Percentiles rank a stretch among this genome's conserved stretches.
These are phyloP conservation scores for Penicillium mononematosum DNA, from an alignment of 495 filamentous ascomycete species.

Conservation along the genomic window DNA sequence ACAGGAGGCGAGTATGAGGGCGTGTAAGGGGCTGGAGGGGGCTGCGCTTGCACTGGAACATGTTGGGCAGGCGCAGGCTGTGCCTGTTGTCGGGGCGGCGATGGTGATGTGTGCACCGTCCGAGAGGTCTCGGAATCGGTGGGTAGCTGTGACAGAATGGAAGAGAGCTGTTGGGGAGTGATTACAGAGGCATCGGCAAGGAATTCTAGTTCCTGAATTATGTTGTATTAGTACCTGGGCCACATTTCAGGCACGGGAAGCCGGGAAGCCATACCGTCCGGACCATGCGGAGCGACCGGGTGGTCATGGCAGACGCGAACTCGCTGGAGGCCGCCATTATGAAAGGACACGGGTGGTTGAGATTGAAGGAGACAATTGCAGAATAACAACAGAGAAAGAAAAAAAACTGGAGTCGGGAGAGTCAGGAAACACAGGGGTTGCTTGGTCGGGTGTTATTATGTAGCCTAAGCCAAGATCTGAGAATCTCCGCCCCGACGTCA, in stretches of 20 bases:
- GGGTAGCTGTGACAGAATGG: conserved; percentile 72
- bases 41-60: conserved; percentile 33
- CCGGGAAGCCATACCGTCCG: conserved; percentile 63
- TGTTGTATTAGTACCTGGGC: conserved; percentile 12
- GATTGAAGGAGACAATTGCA: background rate
- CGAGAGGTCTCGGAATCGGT: conserved; percentile 45
- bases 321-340: conserved; percentile 40
- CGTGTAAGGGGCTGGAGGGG: conserved; percentile 39
- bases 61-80: conserved; percentile 31
- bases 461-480: conserved; percentile 7
- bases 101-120: conserved; percentile 12
- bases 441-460: background rate
- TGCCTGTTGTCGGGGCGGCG: conserved; percentile 18
- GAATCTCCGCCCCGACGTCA: background rate
- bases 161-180: conserved; percentile 63
- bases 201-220: conserved; percentile 79
- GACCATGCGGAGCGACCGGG: conserved; percentile 81
- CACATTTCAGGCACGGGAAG: conserved; percentile 6
- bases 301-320: conserved; percentile 56
- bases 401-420: background rate
- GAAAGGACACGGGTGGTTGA: background rate
- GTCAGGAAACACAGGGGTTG: conserved; percentile 10
- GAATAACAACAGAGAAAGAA: background rate
- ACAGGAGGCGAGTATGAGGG: conserved; percentile 44
- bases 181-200: conserved; percentile 78